These are phyloP conservation scores for Orbilia blumenaviensis DNA, from an alignment of 2,329 filamentous ascomycete species.

Conservation along the genomic window DNA sequence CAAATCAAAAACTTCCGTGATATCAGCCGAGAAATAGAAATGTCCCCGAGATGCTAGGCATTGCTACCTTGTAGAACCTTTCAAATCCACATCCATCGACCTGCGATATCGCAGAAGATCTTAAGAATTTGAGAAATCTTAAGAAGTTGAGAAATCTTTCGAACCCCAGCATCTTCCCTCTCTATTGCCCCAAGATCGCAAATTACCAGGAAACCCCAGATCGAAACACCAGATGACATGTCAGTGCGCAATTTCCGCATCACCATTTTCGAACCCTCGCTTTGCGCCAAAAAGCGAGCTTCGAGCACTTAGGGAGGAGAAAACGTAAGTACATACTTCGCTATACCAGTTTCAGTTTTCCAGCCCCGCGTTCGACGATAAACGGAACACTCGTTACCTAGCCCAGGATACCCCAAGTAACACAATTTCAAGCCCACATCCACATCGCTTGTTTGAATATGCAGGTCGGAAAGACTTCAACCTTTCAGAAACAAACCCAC, in stretches of 20 bases:
- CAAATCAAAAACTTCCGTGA: slow-evolving; percentile 34
- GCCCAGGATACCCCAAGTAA: slow-evolving; percentile 6
- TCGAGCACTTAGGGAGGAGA: too few relatives aligned
- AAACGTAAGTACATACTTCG: too few relatives aligned
- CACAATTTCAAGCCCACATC: background rate
- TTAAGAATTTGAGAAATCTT: background rate
- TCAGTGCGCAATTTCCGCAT: slow-evolving; percentile 16
- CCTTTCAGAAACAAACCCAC: background rate
- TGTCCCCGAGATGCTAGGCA: background rate
- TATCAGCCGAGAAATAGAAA: slow-evolving; percentile 30
- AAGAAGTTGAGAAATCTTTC: too few relatives aligned
- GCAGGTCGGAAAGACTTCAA: slow-evolving; percentile 19
- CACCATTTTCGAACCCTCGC: background rate
- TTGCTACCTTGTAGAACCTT: background rate
- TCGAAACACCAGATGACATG: background rate
- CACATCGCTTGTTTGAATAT: slow-evolving; percentile 20
- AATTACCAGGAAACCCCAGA: background rate
- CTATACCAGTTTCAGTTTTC: background rate
- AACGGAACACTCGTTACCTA: background rate
- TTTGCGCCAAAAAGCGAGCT: background rate
- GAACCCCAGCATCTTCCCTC: too few relatives aligned
- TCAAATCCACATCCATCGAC: background rate
- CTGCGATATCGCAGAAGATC: background rate
- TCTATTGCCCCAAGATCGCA: background rate
- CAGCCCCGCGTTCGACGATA: slow-evolving; percentile 1